Evolutionary conservation across 148 eudicot species (phyloP), one percentile per base, ranked within the genome.

Genomic region (Linanthus parryae): DNA sequence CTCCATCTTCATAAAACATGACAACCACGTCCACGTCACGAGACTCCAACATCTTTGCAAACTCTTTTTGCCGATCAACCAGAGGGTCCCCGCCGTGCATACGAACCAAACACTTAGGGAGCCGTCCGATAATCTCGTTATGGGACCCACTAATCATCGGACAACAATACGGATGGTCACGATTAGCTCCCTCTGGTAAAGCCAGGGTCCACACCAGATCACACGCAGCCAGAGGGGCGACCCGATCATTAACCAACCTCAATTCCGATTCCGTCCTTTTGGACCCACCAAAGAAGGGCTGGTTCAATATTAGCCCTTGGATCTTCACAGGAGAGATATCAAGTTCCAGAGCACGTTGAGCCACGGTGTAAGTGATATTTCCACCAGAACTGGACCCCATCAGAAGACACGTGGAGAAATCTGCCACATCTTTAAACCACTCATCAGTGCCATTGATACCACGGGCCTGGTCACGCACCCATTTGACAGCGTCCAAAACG

Each of bases 351-450:
- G 72, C 69, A 12, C 83, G 79, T 48, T 75, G 58, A 37, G 69
- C 95, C 54, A 84, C 80, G 38, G 78, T 44, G 70, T 69, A 85
- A 21, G 57, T 67, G 12, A 85, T 75, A 46, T 83, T 85, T 24
- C 78, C 97, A 33, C 97, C 97, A 0, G 95, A 66, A 58, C 95
- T 85, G 33, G 75, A 73, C 4, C 97, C 97, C 88, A 85, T 80
- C 13, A 90, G 41, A 56, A 73, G 85, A 33, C 85, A 84, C 17
- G 58, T 69, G 2, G 70, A 48, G 52, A 85, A 90, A 57, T 90
- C 92, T 28, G 73, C 88, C 1, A 55, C 52, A 12, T 82, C 81
- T 31, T 49, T 73, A 69, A 90, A 30, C 97, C 97, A 90, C 17
- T 64, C 56, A 41, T 88, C 94, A 25, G 55, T 58, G 3, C 62